Percentiles rank a stretch among this genome's conserved stretches.
Conservation (phyloP, 768 basidiomycete species). For the Amanita rubescens region DNA sequence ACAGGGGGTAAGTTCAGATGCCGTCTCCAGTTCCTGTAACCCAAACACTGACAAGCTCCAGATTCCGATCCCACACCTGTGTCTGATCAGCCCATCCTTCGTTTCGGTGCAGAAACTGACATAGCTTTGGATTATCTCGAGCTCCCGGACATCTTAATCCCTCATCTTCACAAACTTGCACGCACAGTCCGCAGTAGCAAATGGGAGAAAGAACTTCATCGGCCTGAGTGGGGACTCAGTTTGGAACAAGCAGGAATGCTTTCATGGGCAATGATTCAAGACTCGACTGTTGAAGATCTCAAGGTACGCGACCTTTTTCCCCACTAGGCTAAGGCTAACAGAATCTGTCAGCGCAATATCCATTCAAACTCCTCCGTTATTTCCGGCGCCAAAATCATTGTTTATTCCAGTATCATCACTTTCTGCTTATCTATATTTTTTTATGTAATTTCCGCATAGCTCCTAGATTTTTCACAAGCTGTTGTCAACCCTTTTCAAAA, state of each 20-base stretch:
- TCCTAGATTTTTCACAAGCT: background rate
- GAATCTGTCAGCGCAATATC: background rate
- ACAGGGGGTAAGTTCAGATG: too few relatives aligned
- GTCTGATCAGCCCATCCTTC: background rate
- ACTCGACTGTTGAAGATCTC: background rate
- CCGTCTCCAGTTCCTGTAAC: too few relatives aligned
- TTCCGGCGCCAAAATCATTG: background rate
- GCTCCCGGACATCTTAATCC: background rate
- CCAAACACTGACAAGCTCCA: too few relatives aligned
- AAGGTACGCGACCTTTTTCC: background rate
- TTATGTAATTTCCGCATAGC: background rate
- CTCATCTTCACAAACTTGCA: background rate
- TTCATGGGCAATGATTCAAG: background rate
- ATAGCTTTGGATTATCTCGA: background rate
- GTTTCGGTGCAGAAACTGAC: constrained; percentile 7
- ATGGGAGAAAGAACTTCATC: constrained; percentile 1
- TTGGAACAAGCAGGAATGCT: background rate
- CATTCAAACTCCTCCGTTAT: background rate
- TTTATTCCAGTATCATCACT: background rate
- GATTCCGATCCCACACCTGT: too few relatives aligned
- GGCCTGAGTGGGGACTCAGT: background rate
- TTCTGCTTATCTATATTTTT: background rate
- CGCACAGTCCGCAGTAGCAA: background rate
- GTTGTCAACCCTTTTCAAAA: background rate
- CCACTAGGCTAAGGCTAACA: background rate